Evolutionary conservation across 805 yeast species (phyloP).

Genomic region (Kluyveromyces siamensis): DNA sequence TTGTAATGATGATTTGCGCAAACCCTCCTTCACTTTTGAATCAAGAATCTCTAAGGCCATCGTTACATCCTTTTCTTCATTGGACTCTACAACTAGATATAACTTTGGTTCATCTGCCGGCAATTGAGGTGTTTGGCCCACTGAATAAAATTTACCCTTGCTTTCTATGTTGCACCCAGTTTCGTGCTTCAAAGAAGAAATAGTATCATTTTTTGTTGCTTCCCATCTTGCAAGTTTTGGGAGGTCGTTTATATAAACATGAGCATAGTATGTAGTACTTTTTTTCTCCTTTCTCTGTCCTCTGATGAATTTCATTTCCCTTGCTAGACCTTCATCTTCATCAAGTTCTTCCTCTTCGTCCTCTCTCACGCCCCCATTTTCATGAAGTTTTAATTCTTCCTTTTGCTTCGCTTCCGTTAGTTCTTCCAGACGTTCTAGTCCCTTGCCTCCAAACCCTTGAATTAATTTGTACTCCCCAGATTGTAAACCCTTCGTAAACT

Average conservation of each 20-base stretch:
- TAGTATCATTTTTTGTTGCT: conserved; percentile 58
- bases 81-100: conserved; percentile 70
- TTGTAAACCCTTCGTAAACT: conserved; percentile 52
- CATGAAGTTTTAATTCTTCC: conserved; percentile 13
- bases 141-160: conserved; percentile 68
- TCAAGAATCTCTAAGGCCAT: conserved; percentile 52
- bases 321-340: conserved; percentile 12
- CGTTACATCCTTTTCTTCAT: conserved; percentile 46
- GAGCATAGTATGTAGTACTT: conserved; percentile 48
- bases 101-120: conserved; percentile 62
- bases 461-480: conserved; percentile 55
- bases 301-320: conserved; percentile 41
- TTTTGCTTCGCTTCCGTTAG: conserved; percentile 20
- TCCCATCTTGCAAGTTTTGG: conserved; percentile 77
- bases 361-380: conserved; percentile 6
- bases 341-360: conserved; percentile 8
- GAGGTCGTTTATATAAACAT: conserved; percentile 70
- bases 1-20: conserved; percentile 39
- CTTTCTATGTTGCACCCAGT: conserved; percentile 72
- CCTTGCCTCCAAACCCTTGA: conserved; percentile 90
- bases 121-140: conserved; percentile 44
- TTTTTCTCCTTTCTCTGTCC: conserved; percentile 49
- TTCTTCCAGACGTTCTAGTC: conserved; percentile 69
- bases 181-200: conserved; percentile 55
- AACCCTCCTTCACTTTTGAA: conserved; percentile 46